Conservation (phyloP, 1,139 yeast genomes). For the Spathaspora sp. region DNA sequence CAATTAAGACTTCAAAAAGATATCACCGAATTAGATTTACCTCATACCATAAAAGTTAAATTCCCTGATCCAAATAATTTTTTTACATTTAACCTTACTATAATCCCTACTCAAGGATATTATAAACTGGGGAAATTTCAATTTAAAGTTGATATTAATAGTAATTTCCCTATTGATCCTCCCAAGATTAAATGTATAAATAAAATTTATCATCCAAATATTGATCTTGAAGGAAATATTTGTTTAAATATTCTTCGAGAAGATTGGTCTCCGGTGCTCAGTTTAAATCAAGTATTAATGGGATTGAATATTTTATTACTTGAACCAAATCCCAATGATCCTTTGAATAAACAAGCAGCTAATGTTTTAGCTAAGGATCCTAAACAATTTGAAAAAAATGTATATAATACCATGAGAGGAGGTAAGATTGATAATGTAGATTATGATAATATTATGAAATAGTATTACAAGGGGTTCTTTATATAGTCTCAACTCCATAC, state of each 20-base stretch:
- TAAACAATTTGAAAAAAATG: conserved; percentile 56
- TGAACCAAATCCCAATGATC: conserved; percentile 92
- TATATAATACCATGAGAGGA: conserved; percentile 70
- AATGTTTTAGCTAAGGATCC: conserved; percentile 62
- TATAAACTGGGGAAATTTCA: conserved; percentile 68
- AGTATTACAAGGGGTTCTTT: not conserved
- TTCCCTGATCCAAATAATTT: conserved; percentile 58
- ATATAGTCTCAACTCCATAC: conserved; percentile 44
- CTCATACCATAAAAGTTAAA: conserved; percentile 56
- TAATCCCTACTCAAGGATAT: conserved; percentile 79
- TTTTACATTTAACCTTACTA: conserved; percentile 58
- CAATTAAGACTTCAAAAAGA: conserved; percentile 61
- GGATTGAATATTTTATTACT: conserved; percentile 84
- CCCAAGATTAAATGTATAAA: conserved; percentile 77
- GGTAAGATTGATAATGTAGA: conserved; percentile 55
- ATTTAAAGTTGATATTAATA: conserved; percentile 64
- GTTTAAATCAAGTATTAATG: conserved; percentile 74
- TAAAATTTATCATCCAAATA: conserved; percentile 90
- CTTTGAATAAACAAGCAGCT: conserved; percentile 90
- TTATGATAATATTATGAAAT: conserved; percentile 58
- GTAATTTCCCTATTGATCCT: conserved; percentile 87
- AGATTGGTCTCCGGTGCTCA: conserved; percentile 95
- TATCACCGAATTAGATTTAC: conserved; percentile 66
- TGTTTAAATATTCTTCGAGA: conserved; percentile 89
- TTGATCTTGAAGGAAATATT: conserved; percentile 85